Base-by-base conservation (phyloP, 1,139 yeast genomes). In the Nakaseomyces uthaithaninus region DNA sequence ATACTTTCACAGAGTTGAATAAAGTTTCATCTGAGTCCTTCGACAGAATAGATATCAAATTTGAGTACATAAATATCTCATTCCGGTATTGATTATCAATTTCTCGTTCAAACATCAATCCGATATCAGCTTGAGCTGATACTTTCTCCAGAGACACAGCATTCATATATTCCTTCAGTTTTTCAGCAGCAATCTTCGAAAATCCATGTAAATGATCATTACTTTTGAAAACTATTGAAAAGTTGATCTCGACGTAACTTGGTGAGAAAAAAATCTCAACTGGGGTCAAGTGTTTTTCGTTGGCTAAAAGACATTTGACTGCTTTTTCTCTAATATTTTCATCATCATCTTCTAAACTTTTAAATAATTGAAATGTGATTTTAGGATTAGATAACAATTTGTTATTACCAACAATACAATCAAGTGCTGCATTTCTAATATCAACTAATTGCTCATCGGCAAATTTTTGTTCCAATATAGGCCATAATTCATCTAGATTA, bases 291-390 rank as follows among this genome's bases (percentile, higher is more conserved):
- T 37, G 27, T n/a, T 45, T 31, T 12, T 48, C 31, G 9, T 34
- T 23, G 11, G 41, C 20, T 3, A 65, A 57, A 11, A 72, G 46
- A 41, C 59, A 61, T 2, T 47, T 33, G 0, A 77, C 60, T 1
- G 75, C 50, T 46, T 49, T 82, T 61, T 19, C 12, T 20, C 35
- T 31, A 10, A 77, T 63, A 8, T 63, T 70, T 7, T 66, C 69
- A 47, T 79, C 84, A 52, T 81, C 91, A 55, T 82, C 93, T 39
- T 68, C 64, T 12, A 79, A 56, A 44, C 66, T 71, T 12, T 57
- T 52, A 45, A 64, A 68, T 1, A 75, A 51, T 10, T 57, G 45
- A n/a, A 19, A 31, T n/a, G 20, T 10, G 9, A 31, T 11, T 7
- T 19, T 20, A 19, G 35, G 25, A 20, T 20, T 9, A 11, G 10